Evolutionary conservation across 495 filamentous ascomycete genomes (phyloP).

Genomic region (Cladorrhinum samala): DNA sequence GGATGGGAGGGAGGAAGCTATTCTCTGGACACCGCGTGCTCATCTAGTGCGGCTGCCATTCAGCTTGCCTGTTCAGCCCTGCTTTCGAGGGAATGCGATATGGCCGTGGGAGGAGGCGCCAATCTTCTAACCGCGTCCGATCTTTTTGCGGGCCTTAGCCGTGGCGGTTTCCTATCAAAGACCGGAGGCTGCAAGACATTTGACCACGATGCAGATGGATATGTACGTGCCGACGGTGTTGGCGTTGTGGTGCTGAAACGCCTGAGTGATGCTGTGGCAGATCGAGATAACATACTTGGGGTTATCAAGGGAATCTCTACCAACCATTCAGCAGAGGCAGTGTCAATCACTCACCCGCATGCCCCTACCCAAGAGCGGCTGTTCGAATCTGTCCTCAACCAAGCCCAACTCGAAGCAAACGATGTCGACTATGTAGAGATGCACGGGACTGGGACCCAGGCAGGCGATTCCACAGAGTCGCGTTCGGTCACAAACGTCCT

Average conservation of each 20-base stretch:
- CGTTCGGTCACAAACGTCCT: conserved; percentile 68
- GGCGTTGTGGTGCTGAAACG: conserved; percentile 64
- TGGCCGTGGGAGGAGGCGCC: conserved; percentile 71
- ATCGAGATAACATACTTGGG: conserved; percentile 65
- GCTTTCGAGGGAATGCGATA: conserved; percentile 68
- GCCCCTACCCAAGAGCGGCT: conserved; percentile 60
- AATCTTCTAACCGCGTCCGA: conserved; percentile 70
- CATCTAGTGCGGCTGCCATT: conserved; percentile 71
- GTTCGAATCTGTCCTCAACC: conserved; percentile 55
- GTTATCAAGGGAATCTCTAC: conserved; percentile 57
- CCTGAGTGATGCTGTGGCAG: conserved; percentile 62
- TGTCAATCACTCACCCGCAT: conserved; percentile 69
- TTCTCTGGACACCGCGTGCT: conserved; percentile 83
- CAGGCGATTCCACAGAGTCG: conserved; percentile 71
- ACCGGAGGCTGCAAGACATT: conserved; percentile 74
- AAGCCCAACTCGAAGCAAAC: conserved; percentile 57
- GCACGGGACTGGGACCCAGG: conserved; percentile 78
- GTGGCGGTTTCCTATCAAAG: conserved; percentile 69
- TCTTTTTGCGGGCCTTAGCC: conserved; percentile 68
- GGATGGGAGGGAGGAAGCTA: conserved; percentile 77
- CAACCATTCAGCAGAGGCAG: conserved; percentile 66
- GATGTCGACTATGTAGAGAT: conserved; percentile 73
- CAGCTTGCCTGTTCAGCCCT: conserved; percentile 74
- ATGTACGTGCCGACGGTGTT: conserved; percentile 64
- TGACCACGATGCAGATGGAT: conserved; percentile 68